Evolutionary conservation across 2,329 filamentous ascomycete species (phyloP), one percentile per base, ranked within the genome.

Genomic region (Fusarium phyllophilum): DNA sequence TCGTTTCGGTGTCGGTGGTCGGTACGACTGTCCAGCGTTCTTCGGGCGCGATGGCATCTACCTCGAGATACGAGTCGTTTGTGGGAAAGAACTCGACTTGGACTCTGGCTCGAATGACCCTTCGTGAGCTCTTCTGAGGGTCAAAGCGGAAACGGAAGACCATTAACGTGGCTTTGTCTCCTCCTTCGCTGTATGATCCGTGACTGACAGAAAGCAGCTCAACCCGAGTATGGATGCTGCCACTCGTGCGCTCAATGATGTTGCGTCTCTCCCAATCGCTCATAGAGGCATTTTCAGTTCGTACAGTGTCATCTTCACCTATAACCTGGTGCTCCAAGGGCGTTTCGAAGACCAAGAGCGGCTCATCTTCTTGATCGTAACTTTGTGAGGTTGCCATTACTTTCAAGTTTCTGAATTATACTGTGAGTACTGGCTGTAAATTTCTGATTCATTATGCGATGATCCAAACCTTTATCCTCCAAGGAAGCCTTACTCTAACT

Each of bases 181-280:
- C 67, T 6, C 62, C 54, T 6, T 62, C 63, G 17, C 56, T 59
- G 34, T 59, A 63, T 4, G 57, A 67, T 20, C 67, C 67, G 8
- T 70, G 67, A 10, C 18, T 59, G n/a, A 67, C 67, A 1, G 58
- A 42, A 1, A 70, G 44, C 18, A 70, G 13, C 8, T 70, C 63
- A 22, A 60, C 63, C 3, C 67, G 67, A 10, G 57, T 63, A 31
- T 70, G 67, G 6, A 70, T 67, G 2, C 62, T 46, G 6, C 67
- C 58, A 0, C 46, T 33, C 3, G 67, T 70, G 9, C 63, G 57
- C 10, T 70, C 58, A 38, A 70, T 67, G 14, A 70, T 48, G 29
- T 70, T 67, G 10, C 55, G 58, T 17, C 67, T 63, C 22, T 70
- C 67, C 67, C 63, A 70, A 18, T 70, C 67, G 3, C n/a, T n/a